Evolutionary conservation across 768 basidiomycete species (phyloP), one percentile per base, ranked within the genome.

Genomic region (Amanita exitialis): DNA sequence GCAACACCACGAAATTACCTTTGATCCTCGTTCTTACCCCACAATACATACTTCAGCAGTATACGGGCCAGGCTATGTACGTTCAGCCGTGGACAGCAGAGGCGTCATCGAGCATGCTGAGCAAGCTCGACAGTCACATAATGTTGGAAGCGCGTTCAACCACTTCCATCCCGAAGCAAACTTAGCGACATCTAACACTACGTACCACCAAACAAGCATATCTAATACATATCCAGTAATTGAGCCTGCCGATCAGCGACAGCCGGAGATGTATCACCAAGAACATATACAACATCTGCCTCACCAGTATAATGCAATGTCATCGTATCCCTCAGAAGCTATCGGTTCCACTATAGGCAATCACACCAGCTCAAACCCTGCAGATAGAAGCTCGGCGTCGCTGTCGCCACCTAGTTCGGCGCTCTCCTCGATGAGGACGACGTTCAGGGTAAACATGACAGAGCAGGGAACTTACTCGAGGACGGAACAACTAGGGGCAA

Each of bases 1-100:
- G 13, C 61, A 64, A 38, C 59, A 60, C 35, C n/a, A 20, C 49
- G 59, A 58, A 34, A 68, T 64, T 49, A 55, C 53, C 18, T 63
- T 63, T 53, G 46, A 60, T 20, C 62, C 62, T 37, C 55, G 53
- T 9, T 60, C 66, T 36, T 68, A 66, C 44, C 25, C 54, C 3
- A 54, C 61, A n/a, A 53, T 63, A 4, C 41, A 34, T 15, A 6
- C 42, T 16, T 23, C 41, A 3, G 42, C 1, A 16, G 12, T 5
- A 35, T 44, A 43, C 13, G 28, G 35, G 7, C 8, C 6, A 4
- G 18, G 13, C 10, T 28, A 36, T 4, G 25, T 10, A 16, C 20
- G 27, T 4, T 41, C 47, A 8, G 18, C 30, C 3, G 2, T 16
- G n/a, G 44, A 6, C 10, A 32, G 10, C 4, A 16, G 9, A n/a